Evolutionary conservation across 1,284 basidiomycete genomes (phyloP), one percentile per base, ranked within the genome.

Genomic region (Violaceomyces palustris): DNA sequence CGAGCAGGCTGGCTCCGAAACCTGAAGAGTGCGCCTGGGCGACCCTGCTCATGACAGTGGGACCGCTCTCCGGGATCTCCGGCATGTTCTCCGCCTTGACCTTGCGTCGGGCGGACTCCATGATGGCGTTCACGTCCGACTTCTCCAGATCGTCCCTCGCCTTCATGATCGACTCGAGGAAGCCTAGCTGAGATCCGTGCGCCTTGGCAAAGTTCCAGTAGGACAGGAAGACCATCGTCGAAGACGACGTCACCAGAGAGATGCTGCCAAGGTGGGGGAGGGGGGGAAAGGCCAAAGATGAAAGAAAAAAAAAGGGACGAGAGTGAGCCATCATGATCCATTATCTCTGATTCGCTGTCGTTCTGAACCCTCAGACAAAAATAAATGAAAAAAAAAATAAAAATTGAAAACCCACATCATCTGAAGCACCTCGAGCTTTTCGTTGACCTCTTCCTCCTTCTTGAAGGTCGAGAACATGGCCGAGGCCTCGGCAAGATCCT

Each of bases 171-270:
- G 84, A 81, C 72, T 98, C 92, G 21, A 94, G 84, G 69, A 97
- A 98, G 3, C 82, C 79, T 25, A 97, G 79, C 62, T 93, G 92
- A 11, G 93, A 89, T 3, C 94, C 93, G 73, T 96, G 87, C 14
- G 86, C 82, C 67, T 91, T 89, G n/a, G 92, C 93, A 74, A 99
- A 98, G 10, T 83, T 81, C 87, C 88, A 75, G 64, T 75, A 97
- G 18, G 93, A 92, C 50, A 98, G 77, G 77, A 97, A 96, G 3
- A 88, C 85, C 78, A 98, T 84, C 57, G 89, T 88, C 72, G 88
- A 85, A 24, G 87, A 89, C 1, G 92, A 89, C 47, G 88, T 86
- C 24, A 98, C 76, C 74, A 99, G 81, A 5, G 84, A 81, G 10
- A 91, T 78, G 30, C 93, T 81, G 78, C 84, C n/a, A n/a, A 10